Conservation (phyloP, 2,329 filamentous ascomycete genomes). For the Paramyrothecium roridum region DNA sequence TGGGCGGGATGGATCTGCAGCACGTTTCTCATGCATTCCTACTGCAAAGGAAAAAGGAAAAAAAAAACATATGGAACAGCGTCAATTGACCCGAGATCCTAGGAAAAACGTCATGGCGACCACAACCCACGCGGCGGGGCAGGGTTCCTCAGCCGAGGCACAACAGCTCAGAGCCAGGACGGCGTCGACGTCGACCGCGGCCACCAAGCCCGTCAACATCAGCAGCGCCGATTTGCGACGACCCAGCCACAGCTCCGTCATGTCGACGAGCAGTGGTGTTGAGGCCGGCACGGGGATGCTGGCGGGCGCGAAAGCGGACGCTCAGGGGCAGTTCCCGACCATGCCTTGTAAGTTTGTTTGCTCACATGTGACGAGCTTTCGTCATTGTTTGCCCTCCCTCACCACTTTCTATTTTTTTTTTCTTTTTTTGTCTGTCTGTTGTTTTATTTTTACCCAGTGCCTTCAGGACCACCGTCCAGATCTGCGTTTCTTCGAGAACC, state of each 20-base stretch:
- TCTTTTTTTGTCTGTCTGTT: not conserved
- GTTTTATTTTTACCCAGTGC: no score
- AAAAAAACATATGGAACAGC: not conserved
- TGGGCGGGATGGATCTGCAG: not conserved
- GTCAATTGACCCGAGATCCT: conserved; percentile 6
- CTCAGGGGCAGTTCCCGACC: conserved; percentile 44
- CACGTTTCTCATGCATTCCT: not conserved
- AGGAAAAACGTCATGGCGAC: conserved; percentile 43
- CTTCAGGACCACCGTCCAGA: not conserved
- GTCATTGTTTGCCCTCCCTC: not conserved
- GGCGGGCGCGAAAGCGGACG: conserved; percentile 19
- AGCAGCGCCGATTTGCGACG: conserved; percentile 33
- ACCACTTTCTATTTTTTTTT: not conserved
- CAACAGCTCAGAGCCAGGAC: conserved; percentile 37
- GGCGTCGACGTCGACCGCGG: conserved; percentile 23
- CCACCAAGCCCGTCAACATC: conserved; percentile 16
- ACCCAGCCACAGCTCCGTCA: conserved; percentile 30
- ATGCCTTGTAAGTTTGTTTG: conserved; percentile 42
- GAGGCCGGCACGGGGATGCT: conserved; percentile 13
- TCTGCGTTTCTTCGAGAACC: not conserved
- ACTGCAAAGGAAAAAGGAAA: not conserved
- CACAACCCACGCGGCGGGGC: conserved; percentile 26
- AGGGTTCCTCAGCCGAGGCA: conserved; percentile 40
- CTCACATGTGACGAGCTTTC: not conserved
- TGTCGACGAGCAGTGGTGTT: conserved; percentile 27